These are phyloP conservation scores for Ogataea glucozyma DNA, from an alignment of 805 yeast genomes.

Conservation along the genomic window DNA sequence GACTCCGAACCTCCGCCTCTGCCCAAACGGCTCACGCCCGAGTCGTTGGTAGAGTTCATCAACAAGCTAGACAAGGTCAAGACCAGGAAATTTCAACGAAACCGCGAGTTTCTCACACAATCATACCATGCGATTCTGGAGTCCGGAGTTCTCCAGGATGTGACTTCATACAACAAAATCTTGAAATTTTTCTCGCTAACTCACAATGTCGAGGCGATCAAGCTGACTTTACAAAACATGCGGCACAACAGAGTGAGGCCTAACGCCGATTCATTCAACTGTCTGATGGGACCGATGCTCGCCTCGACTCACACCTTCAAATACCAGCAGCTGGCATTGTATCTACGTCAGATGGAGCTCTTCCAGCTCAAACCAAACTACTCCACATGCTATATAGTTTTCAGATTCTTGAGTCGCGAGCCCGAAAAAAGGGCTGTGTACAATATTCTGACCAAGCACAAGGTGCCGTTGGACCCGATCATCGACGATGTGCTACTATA, in stretches of 20 bases:
- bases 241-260: constrained; percentile 12
- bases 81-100: constrained; percentile 13
- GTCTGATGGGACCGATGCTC: constrained; percentile 19
- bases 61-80: constrained; percentile 9
- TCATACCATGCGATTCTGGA: constrained; percentile 14
- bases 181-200: constrained; percentile 15
- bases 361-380: constrained; percentile 19
- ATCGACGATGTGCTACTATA: constrained; percentile 13
- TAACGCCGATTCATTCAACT: constrained; percentile 20
- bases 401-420: constrained; percentile 11
- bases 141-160: constrained; percentile 12
- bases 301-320: constrained; percentile 10
- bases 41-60: constrained; percentile 13
- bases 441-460: constrained; percentile 12
- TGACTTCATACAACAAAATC: constrained; percentile 21
- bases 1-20: constrained; percentile 10
- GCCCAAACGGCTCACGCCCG: constrained; percentile 13
- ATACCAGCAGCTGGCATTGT: constrained; percentile 14
- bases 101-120: constrained; percentile 12
- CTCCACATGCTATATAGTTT: constrained; percentile 28
- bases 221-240: constrained; percentile 12
- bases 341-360: constrained; percentile 20
- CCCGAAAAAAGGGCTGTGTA: constrained; percentile 12
- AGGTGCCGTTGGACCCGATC: constrained; percentile 16
- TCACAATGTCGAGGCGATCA: constrained; percentile 15